A percentile compares a stretch with the other conserved stretches of the same genome.
Evolutionary conservation across 441 rosid species (phyloP).

Genomic region (Mallotus repandus): DNA sequence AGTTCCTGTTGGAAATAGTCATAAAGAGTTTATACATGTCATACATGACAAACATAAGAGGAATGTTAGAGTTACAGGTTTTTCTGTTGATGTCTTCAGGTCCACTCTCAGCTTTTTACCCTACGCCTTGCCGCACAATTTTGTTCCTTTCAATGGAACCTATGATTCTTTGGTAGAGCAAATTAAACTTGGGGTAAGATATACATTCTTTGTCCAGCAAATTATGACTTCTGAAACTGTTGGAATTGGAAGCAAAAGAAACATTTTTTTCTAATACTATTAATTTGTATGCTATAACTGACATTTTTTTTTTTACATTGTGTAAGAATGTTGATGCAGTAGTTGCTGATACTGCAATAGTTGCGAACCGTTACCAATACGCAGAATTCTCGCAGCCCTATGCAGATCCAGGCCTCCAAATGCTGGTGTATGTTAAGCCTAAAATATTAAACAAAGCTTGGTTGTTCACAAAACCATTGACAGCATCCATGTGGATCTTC

Average conservation of each 20-base stretch:
- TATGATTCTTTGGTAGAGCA: slow-evolving; percentile 18
- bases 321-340: slow-evolving; percentile 24
- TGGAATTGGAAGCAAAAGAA: too few relatives aligned
- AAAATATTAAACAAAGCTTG: slow-evolving; percentile 20
- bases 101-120: slow-evolving; percentile 12
- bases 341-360: slow-evolving; percentile 25
- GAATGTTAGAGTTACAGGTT: background rate
- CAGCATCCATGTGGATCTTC: slow-evolving; percentile 32
- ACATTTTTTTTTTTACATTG: background rate
- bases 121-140: slow-evolving; percentile 10
- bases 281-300: too few relatives aligned
- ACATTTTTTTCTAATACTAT: too few relatives aligned
- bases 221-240: too few relatives aligned
- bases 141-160: slow-evolving; percentile 9
- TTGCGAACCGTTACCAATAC: background rate
- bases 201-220: too few relatives aligned
- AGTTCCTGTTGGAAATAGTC: slow-evolving; percentile 8
- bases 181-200: slow-evolving; percentile 17
- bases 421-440: slow-evolving; percentile 21
- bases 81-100: slow-evolving; percentile 19
- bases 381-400: slow-evolving; percentile 31
- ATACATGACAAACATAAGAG: background rate
- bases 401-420: slow-evolving; percentile 22
- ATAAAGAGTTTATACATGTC: background rate
- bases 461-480: slow-evolving; percentile 35